A percentile compares a stretch with the other conserved stretches of the same genome.
phyloP scores from a whole-genome alignment of 306 rosid genomes.

The Prunus mira region DNA sequence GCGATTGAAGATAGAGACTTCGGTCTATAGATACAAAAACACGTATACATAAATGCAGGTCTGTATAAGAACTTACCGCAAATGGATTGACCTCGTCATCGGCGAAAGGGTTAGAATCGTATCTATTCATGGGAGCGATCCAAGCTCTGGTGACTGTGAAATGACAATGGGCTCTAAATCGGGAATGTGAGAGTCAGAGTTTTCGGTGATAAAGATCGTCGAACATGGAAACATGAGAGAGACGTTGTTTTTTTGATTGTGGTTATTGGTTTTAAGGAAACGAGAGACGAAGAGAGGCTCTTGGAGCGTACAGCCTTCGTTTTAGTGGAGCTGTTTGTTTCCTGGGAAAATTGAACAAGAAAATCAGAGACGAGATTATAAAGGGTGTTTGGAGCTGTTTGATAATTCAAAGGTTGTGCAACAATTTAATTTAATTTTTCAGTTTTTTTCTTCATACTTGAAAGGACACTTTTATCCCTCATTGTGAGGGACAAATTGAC shows the following conservation, averaged over 20 bases:
- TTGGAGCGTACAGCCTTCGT: slow-evolving; percentile 27
- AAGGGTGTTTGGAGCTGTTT: not conserved
- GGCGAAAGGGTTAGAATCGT: slow-evolving; percentile 70
- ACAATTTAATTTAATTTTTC: too few species aligned
- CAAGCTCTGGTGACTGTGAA: not conserved
- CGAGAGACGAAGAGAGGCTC: slow-evolving; percentile 4
- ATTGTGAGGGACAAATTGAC: too few species aligned
- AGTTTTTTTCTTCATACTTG: too few species aligned
- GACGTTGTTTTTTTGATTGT: not conserved
- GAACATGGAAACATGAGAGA: not conserved
- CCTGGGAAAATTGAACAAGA: slow-evolving; percentile 25
- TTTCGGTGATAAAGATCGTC: not conserved
- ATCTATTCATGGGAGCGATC: slow-evolving; percentile 54
- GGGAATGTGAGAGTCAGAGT: not conserved
- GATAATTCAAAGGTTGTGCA: too few species aligned
- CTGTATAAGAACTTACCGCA: slow-evolving; percentile 42
- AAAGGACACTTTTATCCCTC: too few species aligned
- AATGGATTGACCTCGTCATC: slow-evolving; percentile 77
- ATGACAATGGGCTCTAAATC: slow-evolving; percentile 15
- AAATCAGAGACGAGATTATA: not conserved
- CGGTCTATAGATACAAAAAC: not conserved
- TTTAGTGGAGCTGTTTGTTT: slow-evolving; percentile 25
- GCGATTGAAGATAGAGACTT: not conserved
- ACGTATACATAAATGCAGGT: not conserved
- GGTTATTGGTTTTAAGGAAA: slow-evolving; percentile 6